phyloP scores from a whole-genome alignment of 2,329 filamentous ascomycete genomes.

The Fusarium algeriense region DNA sequence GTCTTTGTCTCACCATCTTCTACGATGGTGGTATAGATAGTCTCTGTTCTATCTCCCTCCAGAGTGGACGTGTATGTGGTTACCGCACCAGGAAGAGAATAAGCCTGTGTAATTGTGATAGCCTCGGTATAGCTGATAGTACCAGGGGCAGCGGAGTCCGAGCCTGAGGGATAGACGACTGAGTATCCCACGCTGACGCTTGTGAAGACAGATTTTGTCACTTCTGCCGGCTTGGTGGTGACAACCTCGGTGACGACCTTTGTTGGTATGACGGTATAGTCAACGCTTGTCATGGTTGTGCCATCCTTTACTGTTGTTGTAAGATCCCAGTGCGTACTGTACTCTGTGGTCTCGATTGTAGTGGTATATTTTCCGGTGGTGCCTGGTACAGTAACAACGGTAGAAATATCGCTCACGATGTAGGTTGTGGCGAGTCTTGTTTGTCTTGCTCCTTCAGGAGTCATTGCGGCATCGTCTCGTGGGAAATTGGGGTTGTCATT shows the following conservation, averaged over 20 bases:
- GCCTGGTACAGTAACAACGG: conserved; percentile 35
- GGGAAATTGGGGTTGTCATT: conserved; percentile 1
- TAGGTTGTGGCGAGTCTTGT: conserved; percentile 30
- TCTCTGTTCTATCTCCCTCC: conserved; percentile 8
- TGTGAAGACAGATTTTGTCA: conserved; percentile 10
- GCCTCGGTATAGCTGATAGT: conserved; percentile 14
- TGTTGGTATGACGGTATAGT: conserved; percentile 25
- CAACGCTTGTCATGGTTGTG: conserved; percentile 12
- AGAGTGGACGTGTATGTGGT: conserved; percentile 14
- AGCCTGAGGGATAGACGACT: conserved; percentile 10
- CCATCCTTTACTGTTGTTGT: conserved; percentile 29
- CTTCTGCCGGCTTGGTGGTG: conserved; percentile 15
- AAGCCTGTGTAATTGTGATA: conserved; percentile 21
- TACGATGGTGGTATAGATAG: conserved; percentile 23
- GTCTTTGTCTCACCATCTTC: conserved; percentile 28
- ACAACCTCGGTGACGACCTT: conserved; percentile 24
- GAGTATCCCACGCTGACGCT: conserved; percentile 26
- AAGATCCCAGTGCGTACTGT: conserved; percentile 19
- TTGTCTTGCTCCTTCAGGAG: background rate
- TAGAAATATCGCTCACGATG: conserved; percentile 31
- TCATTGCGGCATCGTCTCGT: conserved; percentile 3
- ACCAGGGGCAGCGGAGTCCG: background rate
- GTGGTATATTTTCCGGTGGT: conserved; percentile 41
- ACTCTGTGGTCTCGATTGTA: conserved; percentile 27
- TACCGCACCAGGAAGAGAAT: conserved; percentile 20